A percentile compares a stretch with the other conserved stretches of the same genome.
Conservation (phyloP, 2,329 filamentous ascomycete species). For the Alternaria conjuncta region DNA sequence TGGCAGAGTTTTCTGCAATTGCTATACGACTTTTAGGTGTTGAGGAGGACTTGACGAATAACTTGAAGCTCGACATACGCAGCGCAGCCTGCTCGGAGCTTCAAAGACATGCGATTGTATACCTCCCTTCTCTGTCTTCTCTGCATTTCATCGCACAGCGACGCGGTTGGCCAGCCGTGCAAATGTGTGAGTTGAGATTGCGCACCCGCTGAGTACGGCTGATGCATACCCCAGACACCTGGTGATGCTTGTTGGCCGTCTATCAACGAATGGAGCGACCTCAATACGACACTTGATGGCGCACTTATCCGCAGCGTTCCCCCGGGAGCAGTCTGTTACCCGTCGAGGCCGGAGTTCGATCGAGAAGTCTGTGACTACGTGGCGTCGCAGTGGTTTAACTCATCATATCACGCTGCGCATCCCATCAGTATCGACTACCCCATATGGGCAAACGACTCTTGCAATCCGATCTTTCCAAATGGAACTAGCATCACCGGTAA, state of each 20-base stretch:
- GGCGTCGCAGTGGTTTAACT: slow-evolving; percentile 35
- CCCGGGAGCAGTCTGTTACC: slow-evolving; percentile 38
- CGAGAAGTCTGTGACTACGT: slow-evolving; percentile 26
- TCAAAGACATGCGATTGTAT: not conserved
- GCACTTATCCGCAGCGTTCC: slow-evolving; percentile 26
- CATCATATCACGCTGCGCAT: slow-evolving; percentile 32
- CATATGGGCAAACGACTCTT: slow-evolving; percentile 38
- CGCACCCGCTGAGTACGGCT: not conserved
- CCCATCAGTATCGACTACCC: slow-evolving; percentile 40
- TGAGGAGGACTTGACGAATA: not conserved
- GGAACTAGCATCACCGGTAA: slow-evolving; percentile 39
- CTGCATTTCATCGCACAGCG: not conserved
- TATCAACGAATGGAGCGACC: slow-evolving; percentile 20
- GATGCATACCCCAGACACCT: slow-evolving; percentile 11
- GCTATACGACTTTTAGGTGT: not conserved
- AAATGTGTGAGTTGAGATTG: slow-evolving; percentile 26
- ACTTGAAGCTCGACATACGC: not conserved
- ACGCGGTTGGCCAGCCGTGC: slow-evolving; percentile 9
- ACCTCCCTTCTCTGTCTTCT: not conserved
- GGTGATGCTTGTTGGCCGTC: slow-evolving; percentile 30
- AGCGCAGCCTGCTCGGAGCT: rapidly evolving
- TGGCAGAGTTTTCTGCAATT: not conserved
- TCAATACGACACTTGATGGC: slow-evolving; percentile 31
- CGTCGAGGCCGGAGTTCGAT: slow-evolving; percentile 26
- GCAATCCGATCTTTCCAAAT: slow-evolving; percentile 39